Percentiles rank a stretch among this genome's conserved stretches.
Conservation (phyloP, 2,329 filamentous ascomycete genomes). For the Emmonsia crescens region DNA sequence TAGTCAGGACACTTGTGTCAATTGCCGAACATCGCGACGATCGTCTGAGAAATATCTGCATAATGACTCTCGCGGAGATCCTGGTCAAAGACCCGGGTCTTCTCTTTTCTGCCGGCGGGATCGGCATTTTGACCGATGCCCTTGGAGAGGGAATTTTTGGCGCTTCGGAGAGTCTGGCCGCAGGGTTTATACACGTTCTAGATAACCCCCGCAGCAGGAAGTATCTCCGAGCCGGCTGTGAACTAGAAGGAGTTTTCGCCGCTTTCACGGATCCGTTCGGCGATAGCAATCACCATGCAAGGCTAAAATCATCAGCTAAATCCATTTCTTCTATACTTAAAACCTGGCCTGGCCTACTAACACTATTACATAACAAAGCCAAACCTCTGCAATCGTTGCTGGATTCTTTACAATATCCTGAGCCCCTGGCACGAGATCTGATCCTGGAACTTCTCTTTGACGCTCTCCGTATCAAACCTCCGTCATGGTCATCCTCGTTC, state of each 20-base stretch:
- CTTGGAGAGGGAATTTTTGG: conserved; percentile 85
- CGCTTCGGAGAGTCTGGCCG: conserved; percentile 77
- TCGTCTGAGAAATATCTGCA: conserved; percentile 75
- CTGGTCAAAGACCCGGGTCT: conserved; percentile 74
- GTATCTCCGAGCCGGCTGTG: conserved; percentile 77
- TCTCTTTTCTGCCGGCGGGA: conserved; percentile 70
- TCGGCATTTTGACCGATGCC: conserved; percentile 81
- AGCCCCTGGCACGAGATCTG: conserved; percentile 54
- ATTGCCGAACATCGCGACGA: conserved; percentile 82
- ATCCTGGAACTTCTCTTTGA: conserved; percentile 82
- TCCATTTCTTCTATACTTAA: conserved; percentile 87
- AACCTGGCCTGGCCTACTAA: conserved; percentile 87
- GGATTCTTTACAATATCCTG: conserved; percentile 51
- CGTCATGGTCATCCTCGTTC: conserved; percentile 92
- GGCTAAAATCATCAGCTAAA: conserved; percentile 75
- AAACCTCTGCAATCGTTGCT: conserved; percentile 71
- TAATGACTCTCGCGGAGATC: conserved; percentile 87
- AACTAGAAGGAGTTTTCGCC: conserved; percentile 80
- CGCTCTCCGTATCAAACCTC: conserved; percentile 76
- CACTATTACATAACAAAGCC: conserved; percentile 78
- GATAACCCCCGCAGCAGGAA: conserved; percentile 72
- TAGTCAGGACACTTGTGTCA: conserved; percentile 81
- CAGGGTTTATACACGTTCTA: conserved; percentile 79
- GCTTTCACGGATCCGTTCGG: conserved; percentile 75
- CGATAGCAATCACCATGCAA: conserved; percentile 47